These are phyloP conservation scores for Populus simonii DNA, from an alignment of 345 rosid genomes.

Conservation along the genomic window DNA sequence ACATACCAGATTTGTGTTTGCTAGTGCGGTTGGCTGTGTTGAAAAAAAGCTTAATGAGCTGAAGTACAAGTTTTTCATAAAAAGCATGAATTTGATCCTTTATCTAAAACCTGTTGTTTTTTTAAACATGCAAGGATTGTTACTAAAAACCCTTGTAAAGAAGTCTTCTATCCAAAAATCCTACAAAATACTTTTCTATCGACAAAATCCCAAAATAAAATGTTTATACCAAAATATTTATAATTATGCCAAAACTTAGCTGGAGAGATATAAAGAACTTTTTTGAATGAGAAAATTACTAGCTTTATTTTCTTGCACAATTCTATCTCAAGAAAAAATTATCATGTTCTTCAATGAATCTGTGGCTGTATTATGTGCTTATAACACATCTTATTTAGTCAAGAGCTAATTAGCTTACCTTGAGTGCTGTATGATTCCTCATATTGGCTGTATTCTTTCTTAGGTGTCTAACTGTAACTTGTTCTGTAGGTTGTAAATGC, in stretches of 20 bases:
- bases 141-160: neutral
- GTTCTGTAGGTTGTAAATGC: conserved; percentile 77
- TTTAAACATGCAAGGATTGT: neutral
- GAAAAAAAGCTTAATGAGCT: neutral
- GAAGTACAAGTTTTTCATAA: neutral
- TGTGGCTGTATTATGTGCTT: neutral
- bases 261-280: neutral
- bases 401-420: neutral
- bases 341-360: neutral
- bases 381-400: neutral
- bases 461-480: conserved; percentile 1
- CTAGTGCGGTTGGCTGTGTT: too few relatives aligned
- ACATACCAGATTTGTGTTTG: neutral
- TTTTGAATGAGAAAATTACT: neutral
- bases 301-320: neutral
- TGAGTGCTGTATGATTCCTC: neutral
- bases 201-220: neutral
- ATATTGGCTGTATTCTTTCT: neutral
- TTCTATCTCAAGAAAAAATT: neutral
- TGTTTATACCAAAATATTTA: neutral
- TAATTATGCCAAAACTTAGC: neutral
- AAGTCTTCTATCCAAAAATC: neutral
- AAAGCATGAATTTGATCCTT: neutral
- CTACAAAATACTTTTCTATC: neutral
- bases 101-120: neutral